Base-by-base conservation (phyloP, 108 stramenopile species). In the Seminavis robusta region DNA sequence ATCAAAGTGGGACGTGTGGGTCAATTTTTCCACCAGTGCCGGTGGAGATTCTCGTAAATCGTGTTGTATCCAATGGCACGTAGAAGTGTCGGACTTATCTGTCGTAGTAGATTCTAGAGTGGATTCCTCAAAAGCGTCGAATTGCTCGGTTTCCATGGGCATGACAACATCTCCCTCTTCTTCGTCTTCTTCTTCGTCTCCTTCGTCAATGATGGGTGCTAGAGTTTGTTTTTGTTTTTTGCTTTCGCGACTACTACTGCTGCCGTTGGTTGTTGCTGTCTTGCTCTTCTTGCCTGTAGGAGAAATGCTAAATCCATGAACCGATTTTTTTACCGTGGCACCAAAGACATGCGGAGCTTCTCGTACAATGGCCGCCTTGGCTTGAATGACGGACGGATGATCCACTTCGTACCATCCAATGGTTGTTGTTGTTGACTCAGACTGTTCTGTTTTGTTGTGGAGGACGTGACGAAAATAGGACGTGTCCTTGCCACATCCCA, bases 361-460 rank as follows among this genome's bases (percentile, higher is more conserved):
- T 55, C 63, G 32, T 23, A 80, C 64, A 11, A 70, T 43, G 3
- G 43, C 45, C 7, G 58, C 66, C 59, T 92, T 92, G 71, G 78
- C 69, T 25, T 77, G 51, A 23, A 90, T 74, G 51, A 86, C 76
- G 40, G 71, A 66, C 17, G 77, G 30, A 63, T 88, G 84, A 69
- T 93, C 92, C n/a, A 93, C 86, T 62, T 93, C 92, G 52, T 73
- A 89, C 92, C 92, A 93, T 43, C 69, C 52, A 4, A 83, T 60
- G 10, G 36, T 19, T 19, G 23, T 23, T 34, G 16, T 67, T 48
- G 36, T 62, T 46, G 50, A 48, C 42, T 28, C 72, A 60, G 57
- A 58, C 44, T 13, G 59, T 23, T 34, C 56, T 45, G 20, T 57
- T 50, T 26, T 52, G 59, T 21, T 52, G n/a, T n/a, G n/a, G n/a